These are phyloP conservation scores for Didymella segeticola DNA, from an alignment of 2,329 filamentous ascomycete genomes.

Conservation along the genomic window DNA sequence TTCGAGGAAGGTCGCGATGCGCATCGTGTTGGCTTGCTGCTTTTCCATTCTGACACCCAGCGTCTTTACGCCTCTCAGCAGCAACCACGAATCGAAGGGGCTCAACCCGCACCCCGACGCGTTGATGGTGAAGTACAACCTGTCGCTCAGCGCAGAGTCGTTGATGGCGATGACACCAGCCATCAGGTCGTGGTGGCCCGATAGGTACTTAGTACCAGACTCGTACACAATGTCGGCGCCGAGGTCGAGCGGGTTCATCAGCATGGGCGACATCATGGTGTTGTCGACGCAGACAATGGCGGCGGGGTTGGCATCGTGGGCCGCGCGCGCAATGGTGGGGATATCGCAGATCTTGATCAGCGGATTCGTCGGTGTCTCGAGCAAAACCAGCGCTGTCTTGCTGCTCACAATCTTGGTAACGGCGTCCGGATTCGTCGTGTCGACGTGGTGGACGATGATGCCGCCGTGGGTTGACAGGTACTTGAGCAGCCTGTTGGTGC, in stretches of 20 bases:
- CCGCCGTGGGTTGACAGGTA: slow-evolving; percentile 88
- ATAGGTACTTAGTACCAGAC: slow-evolving; percentile 96
- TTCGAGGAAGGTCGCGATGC: slow-evolving; percentile 92
- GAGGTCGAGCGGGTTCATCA: slow-evolving; percentile 90
- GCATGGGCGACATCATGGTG: slow-evolving; percentile 96
- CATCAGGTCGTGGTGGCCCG: slow-evolving; percentile 98
- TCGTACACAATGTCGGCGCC: slow-evolving; percentile 97
- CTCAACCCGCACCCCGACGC: slow-evolving; percentile 91
- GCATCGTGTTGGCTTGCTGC: slow-evolving; percentile 90
- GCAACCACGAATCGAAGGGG: slow-evolving; percentile 93
- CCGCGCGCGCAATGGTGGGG: slow-evolving; percentile 74
- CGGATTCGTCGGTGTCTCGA: slow-evolving; percentile 97
- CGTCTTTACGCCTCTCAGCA: slow-evolving; percentile 95
- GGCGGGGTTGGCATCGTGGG: slow-evolving; percentile 78
- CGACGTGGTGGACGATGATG: slow-evolving; percentile 94
- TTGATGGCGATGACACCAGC: slow-evolving; percentile 95
- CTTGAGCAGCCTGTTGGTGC: slow-evolving; percentile 90
- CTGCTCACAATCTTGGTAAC: slow-evolving; percentile 72
- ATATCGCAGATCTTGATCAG: slow-evolving; percentile 98
- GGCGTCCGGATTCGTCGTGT: slow-evolving; percentile 80
- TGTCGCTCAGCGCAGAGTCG: slow-evolving; percentile 79
- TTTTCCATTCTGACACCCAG: slow-evolving; percentile 98
- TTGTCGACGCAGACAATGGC: slow-evolving; percentile 94
- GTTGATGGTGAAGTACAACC: slow-evolving; percentile 97
- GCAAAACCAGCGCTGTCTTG: slow-evolving; percentile 93